Evolutionary conservation across 2,329 filamentous ascomycete species (phyloP).

Genomic region (Pseudogymnoascus sp.): DNA sequence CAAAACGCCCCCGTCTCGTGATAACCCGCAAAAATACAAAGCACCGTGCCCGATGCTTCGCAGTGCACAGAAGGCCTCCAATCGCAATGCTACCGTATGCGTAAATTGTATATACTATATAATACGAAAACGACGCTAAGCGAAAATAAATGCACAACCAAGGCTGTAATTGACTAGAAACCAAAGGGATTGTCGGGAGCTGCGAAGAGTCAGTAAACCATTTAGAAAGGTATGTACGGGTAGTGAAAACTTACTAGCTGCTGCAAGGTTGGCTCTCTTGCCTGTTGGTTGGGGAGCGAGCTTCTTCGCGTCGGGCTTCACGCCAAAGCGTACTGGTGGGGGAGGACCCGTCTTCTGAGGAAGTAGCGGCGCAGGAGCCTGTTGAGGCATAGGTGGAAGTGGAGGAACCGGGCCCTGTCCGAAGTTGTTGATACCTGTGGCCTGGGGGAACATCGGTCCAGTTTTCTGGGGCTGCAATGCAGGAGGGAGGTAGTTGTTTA

Average conservation of each 20-base stretch:
- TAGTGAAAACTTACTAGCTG: slow-evolving; percentile 74
- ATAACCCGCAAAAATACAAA: not conserved
- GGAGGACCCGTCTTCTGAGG: slow-evolving; percentile 79
- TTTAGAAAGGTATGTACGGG: slow-evolving; percentile 2
- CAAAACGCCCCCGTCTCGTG: slow-evolving; percentile 2
- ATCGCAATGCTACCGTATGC: slow-evolving; percentile 5
- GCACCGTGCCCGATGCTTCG: slow-evolving; percentile 5
- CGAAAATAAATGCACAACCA: slow-evolving; percentile 5
- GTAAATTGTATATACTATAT: slow-evolving; percentile 6
- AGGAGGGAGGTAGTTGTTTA: slow-evolving; percentile 52
- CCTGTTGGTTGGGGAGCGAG: slow-evolving; percentile 81
- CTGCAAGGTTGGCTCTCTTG: slow-evolving; percentile 76
- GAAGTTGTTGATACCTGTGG: slow-evolving; percentile 44
- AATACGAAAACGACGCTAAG: slow-evolving; percentile 7
- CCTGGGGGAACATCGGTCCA: slow-evolving; percentile 43
- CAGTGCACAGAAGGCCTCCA: not conserved
- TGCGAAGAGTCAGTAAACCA: slow-evolving; percentile 27
- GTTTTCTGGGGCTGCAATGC: slow-evolving; percentile 54
- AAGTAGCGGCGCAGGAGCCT: slow-evolving; percentile 53
- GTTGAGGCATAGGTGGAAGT: slow-evolving; percentile 45
- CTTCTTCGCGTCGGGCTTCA: slow-evolving; percentile 63
- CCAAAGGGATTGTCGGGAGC: slow-evolving; percentile 64
- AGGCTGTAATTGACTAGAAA: slow-evolving; percentile 37
- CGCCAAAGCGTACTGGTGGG: slow-evolving; percentile 82
- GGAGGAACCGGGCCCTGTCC: slow-evolving; percentile 35